Evolutionary conservation across 176 grass and related monocot species (phyloP).

Genomic region (Rhynchospora pubera): DNA sequence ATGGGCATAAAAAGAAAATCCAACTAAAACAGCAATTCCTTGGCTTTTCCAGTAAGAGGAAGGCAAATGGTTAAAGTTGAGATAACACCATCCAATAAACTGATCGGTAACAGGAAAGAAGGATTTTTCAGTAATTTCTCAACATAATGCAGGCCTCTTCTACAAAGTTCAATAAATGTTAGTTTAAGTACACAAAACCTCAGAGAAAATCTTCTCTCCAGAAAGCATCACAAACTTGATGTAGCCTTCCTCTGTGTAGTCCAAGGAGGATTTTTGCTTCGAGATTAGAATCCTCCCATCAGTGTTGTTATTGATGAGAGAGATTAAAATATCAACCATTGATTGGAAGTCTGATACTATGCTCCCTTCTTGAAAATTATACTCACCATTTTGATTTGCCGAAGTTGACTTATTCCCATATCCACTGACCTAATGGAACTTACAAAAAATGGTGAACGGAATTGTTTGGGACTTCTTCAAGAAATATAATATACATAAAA

Average conservation of each 20-base stretch:
- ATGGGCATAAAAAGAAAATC: not conserved
- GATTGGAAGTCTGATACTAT: constrained; percentile 68
- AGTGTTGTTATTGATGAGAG: constrained; percentile 59
- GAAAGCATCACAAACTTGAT: constrained; percentile 97
- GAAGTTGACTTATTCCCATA: constrained; percentile 50
- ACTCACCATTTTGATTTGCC: constrained; percentile 24
- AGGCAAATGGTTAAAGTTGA: not conserved
- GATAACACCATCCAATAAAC: not conserved
- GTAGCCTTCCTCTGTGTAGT: constrained; percentile 48
- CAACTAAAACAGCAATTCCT: not conserved
- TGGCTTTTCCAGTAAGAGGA: not conserved
- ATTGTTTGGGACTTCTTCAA: not conserved
- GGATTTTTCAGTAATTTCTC: not conserved
- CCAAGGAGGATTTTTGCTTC: constrained; percentile 31
- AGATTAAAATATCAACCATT: constrained; percentile 52
- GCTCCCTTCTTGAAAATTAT: constrained; percentile 46
- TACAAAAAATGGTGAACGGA: not conserved
- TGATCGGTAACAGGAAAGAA: not conserved
- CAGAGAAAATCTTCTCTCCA: constrained; percentile 71
- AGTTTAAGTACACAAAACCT: constrained; percentile 32
- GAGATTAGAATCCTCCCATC: constrained; percentile 81
- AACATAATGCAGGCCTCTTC: not conserved
- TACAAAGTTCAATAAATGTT: not conserved
- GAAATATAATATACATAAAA: not conserved
- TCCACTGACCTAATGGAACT: constrained; percentile 54